Conservation (phyloP, 2,329 filamentous ascomycete genomes). For the Aspergillus melleus region DNA sequence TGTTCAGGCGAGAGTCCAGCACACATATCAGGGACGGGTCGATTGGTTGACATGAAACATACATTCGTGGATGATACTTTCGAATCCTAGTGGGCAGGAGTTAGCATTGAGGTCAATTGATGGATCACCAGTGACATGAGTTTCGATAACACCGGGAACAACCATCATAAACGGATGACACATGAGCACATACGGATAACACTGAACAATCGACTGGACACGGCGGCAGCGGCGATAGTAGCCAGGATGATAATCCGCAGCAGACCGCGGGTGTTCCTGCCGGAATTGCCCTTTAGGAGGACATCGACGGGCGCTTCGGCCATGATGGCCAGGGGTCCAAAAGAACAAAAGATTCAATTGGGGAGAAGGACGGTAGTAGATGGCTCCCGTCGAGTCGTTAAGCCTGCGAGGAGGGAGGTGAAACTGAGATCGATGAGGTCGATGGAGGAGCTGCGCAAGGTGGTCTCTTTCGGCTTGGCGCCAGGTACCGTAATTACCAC, state of each 20-base stretch:
- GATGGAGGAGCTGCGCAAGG: constrained; percentile 39
- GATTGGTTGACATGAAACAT: constrained; percentile 46
- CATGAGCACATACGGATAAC: constrained; percentile 76
- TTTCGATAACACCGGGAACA: too few relatives aligned
- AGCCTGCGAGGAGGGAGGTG: constrained; percentile 22
- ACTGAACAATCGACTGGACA: constrained; percentile 93
- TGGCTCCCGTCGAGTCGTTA: neutral
- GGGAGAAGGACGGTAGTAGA: constrained; percentile 20
- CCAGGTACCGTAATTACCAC: constrained; percentile 17
- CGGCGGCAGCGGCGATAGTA: constrained; percentile 86
- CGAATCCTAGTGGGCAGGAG: constrained; percentile 66
- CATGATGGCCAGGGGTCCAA: constrained; percentile 43
- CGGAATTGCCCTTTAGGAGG: constrained; percentile 75
- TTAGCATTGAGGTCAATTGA: constrained; percentile 9
- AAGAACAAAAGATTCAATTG: constrained; percentile 27
- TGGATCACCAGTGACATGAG: neutral
- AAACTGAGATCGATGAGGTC: constrained; percentile 19
- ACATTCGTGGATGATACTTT: constrained; percentile 99
- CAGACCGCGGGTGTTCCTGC: constrained; percentile 78
- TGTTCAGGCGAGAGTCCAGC: neutral
- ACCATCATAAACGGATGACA: neutral
- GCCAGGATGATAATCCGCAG: constrained; percentile 86
- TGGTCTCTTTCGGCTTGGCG: constrained; percentile 46
- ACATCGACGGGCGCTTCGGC: constrained; percentile 50
- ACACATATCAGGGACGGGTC: neutral